Conservation (phyloP, 2,329 filamentous ascomycete species). For the Madurella fahalii region DNA sequence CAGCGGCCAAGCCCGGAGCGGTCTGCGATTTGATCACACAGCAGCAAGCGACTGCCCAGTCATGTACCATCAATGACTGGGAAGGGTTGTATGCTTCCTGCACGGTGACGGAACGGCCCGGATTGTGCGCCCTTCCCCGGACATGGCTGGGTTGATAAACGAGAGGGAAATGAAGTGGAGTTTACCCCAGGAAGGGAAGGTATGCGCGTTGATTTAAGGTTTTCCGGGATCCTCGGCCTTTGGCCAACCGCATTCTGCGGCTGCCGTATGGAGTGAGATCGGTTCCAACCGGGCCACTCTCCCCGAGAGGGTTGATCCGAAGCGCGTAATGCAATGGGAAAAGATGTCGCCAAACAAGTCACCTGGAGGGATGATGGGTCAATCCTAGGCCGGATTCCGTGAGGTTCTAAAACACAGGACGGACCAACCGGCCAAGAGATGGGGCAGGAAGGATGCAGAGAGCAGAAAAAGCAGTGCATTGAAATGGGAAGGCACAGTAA, state of each 20-base stretch:
- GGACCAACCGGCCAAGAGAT: no score
- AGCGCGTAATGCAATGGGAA: no score
- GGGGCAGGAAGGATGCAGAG: not conserved
- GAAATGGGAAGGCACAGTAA: not conserved
- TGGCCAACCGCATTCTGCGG: not conserved
- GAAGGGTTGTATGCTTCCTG: not conserved
- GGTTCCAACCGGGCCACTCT: not conserved
- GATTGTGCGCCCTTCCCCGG: not conserved
- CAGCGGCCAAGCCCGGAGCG: no score
- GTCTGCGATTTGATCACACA: not conserved
- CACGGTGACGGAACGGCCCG: not conserved
- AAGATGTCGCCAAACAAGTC: no score
- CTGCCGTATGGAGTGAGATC: not conserved
- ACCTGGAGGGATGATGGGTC: no score
- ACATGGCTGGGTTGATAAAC: not conserved
- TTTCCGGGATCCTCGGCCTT: not conserved
- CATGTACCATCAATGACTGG: not conserved
- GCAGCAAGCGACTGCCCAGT: not conserved
- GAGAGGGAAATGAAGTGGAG: not conserved
- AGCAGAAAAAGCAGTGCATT: not conserved
- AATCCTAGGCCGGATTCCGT: no score
- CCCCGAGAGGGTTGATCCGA: not conserved
- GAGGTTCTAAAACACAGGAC: no score
- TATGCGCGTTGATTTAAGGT: constrained; percentile 15
- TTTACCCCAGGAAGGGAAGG: not conserved